phyloP scores from a whole-genome alignment of 2,329 filamentous ascomycete species.

The Sporothrix pallida region DNA sequence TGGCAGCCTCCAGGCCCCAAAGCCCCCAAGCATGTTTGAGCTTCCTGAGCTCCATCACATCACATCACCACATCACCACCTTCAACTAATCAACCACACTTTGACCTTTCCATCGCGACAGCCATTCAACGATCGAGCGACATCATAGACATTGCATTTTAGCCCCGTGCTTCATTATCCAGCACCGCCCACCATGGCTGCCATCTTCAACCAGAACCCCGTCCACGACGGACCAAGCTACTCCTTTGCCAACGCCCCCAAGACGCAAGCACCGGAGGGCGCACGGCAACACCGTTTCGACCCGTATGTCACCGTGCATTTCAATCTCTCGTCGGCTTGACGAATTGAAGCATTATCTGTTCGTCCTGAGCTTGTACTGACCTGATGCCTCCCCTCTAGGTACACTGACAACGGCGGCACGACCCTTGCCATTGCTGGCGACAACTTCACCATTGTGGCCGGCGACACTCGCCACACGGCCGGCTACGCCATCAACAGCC shows the following conservation, averaged over 20 bases:
- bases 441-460: slow-evolving; percentile 93
- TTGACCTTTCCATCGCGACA: not conserved
- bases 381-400: slow-evolving; percentile 51
- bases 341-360: not conserved
- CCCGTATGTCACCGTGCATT: slow-evolving; percentile 66
- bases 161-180: too few relatives aligned
- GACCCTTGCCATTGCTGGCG: slow-evolving; percentile 91
- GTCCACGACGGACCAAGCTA: slow-evolving; percentile 72
- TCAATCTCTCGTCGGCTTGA: not conserved
- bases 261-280: slow-evolving; percentile 57
- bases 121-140: not conserved
- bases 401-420: slow-evolving; percentile 99
- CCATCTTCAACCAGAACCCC: slow-evolving; percentile 74
- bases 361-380: not conserved
- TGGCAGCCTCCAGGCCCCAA: not conserved
- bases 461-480: slow-evolving; percentile 95
- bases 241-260: slow-evolving; percentile 67
- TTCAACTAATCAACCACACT: not conserved
- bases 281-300: slow-evolving; percentile 83
- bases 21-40: slow-evolving; percentile 8
- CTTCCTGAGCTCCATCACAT: slow-evolving; percentile 13
- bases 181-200: slow-evolving; percentile 55
- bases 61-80: slow-evolving; percentile 17
- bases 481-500: slow-evolving; percentile 99
- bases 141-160: not conserved